These are phyloP conservation scores for Skeletonema costatum DNA, from an alignment of 108 stramenopile species.

Conservation along the genomic window DNA sequence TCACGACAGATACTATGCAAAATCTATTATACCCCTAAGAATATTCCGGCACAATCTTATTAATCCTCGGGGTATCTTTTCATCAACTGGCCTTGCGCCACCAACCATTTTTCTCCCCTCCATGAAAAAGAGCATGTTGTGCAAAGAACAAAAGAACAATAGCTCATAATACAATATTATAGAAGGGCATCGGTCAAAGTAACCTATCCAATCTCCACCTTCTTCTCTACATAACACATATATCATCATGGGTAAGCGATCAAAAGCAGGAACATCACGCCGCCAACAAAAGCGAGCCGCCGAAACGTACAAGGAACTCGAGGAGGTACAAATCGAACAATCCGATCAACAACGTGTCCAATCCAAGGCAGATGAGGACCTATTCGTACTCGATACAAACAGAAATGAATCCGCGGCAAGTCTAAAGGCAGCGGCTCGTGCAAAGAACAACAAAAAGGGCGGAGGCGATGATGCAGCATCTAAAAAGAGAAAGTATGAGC, in stretches of 20 bases:
- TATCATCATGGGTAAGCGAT: conserved; percentile 65
- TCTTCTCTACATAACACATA: background rate
- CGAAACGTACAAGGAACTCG: conserved; percentile 47
- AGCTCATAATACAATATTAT: background rate
- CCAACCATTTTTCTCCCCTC: no score
- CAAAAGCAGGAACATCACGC: conserved; percentile 60
- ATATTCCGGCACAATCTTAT: no score
- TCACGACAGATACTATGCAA: no score
- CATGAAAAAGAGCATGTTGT: background rate
- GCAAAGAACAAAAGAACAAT: background rate
- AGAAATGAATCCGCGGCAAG: conserved; percentile 13
- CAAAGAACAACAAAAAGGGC: conserved; percentile 17
- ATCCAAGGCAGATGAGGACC: conserved; percentile 63
- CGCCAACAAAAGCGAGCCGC: conserved; percentile 69
- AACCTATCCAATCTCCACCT: background rate
- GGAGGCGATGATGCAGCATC: conserved; percentile 9
- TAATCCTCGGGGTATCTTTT: no score
- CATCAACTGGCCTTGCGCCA: no score
- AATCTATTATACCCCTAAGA: no score
- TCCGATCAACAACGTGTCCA: conserved; percentile 49
- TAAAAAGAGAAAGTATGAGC: conserved; percentile 36
- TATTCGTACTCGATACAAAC: conserved; percentile 80
- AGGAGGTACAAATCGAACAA: conserved; percentile 51
- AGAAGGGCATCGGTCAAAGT: background rate
- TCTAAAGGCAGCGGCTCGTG: conserved; percentile 30